Base-by-base conservation (phyloP, 805 yeast genomes). In the Candida schatavii region DNA sequence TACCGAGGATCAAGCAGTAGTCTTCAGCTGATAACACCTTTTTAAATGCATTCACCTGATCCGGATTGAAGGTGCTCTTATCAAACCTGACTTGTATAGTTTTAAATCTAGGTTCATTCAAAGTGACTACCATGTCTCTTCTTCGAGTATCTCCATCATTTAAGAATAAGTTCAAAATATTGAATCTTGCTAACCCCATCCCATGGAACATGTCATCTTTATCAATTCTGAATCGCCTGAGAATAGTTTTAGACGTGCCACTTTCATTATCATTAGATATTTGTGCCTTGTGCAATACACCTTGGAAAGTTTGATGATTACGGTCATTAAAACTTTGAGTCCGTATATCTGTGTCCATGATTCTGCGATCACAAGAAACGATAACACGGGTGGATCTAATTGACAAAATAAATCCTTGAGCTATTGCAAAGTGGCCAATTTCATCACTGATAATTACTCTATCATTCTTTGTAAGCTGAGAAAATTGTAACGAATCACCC, bases 1-100 rank as follows among this genome's bases (percentile, higher is more conserved):
- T 93, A 0, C 99, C 99, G 45, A 91, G 65, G 15, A 93, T 77
- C 51, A 93, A 68, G 3, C 90, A 72, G 56, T 87, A 93, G 56
- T 90, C 96, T 40, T 80, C 58, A 0, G 93, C 75, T 13, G 72
- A 60, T 37, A 88, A 56, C 0, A 82, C 87, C 45, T 72, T 77
- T 13, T 79, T 74, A 29, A 93, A 71, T 0, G 97, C 98, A 2
- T 42, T 50, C 3, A 67, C 45, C 56, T 93, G 99, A 53, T 88
- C 96, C 0, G 58, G 54, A 53, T 93, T 93, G 51, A 87, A 79
- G 0, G 54, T 40, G 11, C 54, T 43, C 3, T 43, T 44, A 15
- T 41, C 9, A 14, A 15, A 17, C 11, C 9, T 10, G 40, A 48
- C 42, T 32, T 52, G 35, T 30, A 22, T 30, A 1, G 46, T 22